Conservation (phyloP, 1,284 basidiomycete genomes). For the Moniliella sp. region DNA sequence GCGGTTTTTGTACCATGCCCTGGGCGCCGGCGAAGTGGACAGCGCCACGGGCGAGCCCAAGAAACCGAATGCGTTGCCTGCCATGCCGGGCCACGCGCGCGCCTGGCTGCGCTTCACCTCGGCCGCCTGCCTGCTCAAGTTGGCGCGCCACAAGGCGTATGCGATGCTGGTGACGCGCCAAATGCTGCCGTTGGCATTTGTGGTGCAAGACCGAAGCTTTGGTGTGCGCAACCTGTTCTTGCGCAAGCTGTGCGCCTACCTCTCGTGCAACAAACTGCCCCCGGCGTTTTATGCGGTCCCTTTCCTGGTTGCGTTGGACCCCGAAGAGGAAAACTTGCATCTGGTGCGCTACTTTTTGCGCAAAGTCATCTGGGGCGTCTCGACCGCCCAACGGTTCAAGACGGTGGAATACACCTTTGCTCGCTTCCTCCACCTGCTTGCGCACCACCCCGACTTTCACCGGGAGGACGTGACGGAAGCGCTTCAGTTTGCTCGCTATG, state of each 20-base stretch:
- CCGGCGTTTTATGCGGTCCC: slow-evolving; percentile 59
- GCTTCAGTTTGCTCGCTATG: slow-evolving; percentile 38
- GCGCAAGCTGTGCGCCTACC: slow-evolving; percentile 48
- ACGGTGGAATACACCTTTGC: slow-evolving; percentile 57
- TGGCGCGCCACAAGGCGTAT: slow-evolving; percentile 48
- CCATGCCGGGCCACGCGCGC: slow-evolving; percentile 13
- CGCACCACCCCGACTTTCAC: slow-evolving; percentile 78
- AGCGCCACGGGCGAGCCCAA: slow-evolving; percentile 15
- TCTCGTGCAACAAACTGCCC: slow-evolving; percentile 46
- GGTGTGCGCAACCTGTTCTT: slow-evolving; percentile 61
- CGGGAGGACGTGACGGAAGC: slow-evolving; percentile 51
- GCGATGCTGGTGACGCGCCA: slow-evolving; percentile 43
- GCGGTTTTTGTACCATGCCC: too few relatives aligned
- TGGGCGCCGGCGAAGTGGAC: slow-evolving; percentile 7
- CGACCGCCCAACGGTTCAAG: slow-evolving; percentile 6
- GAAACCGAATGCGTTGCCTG: slow-evolving; percentile 14
- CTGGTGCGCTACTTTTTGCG: slow-evolving; percentile 7
- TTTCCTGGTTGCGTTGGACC: slow-evolving; percentile 74
- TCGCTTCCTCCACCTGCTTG: slow-evolving; percentile 61
- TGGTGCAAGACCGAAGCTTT: slow-evolving; percentile 65
- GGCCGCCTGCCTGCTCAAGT: slow-evolving; percentile 50
- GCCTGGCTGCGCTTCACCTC: slow-evolving; percentile 7
- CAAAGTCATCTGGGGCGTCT: slow-evolving; percentile 5
- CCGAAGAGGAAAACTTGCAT: slow-evolving; percentile 41
- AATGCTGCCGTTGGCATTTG: slow-evolving; percentile 52